Percentiles rank a stretch among this genome's conserved stretches.
Conservation (phyloP, 139 green algal genomes). For the Yamagishiella unicocca region DNA sequence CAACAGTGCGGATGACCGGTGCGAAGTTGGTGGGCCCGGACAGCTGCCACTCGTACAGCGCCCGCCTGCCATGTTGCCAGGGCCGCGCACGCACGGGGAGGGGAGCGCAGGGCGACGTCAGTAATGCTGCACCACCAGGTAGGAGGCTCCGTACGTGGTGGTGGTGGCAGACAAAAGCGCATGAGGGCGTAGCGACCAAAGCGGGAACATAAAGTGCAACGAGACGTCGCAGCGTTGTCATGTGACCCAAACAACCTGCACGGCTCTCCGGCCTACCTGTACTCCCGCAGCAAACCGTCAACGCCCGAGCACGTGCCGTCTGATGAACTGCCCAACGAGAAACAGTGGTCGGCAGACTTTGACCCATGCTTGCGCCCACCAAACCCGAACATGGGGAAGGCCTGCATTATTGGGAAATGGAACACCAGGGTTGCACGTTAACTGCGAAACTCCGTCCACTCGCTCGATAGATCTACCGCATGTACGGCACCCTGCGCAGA, state of each 20-base stretch:
- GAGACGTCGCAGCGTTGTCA: not conserved
- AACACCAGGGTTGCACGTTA: not conserved
- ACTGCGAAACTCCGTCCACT: not conserved
- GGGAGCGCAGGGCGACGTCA: not conserved
- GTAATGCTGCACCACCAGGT: no score
- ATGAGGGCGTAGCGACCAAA: not conserved
- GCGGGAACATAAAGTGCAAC: not conserved
- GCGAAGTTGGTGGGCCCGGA: constrained; percentile 64
- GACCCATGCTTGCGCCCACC: constrained; percentile 40
- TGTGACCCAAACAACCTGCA: not conserved
- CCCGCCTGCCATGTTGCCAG: not conserved
- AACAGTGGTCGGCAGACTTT: constrained; percentile 53
- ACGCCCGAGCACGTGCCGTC: constrained; percentile 53
- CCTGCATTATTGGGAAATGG: not conserved
- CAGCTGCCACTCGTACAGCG: constrained; percentile 45
- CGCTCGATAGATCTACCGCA: not conserved
- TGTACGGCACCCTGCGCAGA: not conserved
- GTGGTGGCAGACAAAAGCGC: not conserved
- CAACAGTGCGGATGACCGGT: constrained; percentile 57
- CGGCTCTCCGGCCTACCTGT: constrained; percentile 26
- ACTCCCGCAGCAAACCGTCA: constrained; percentile 53
- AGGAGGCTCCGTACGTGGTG: not conserved
- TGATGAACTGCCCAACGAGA: constrained; percentile 31
- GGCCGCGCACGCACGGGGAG: not conserved
- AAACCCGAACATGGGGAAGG: constrained; percentile 64